These are phyloP conservation scores for Simplicillium aogashimaense DNA, from an alignment of 2,329 filamentous ascomycete genomes.

Conservation along the genomic window DNA sequence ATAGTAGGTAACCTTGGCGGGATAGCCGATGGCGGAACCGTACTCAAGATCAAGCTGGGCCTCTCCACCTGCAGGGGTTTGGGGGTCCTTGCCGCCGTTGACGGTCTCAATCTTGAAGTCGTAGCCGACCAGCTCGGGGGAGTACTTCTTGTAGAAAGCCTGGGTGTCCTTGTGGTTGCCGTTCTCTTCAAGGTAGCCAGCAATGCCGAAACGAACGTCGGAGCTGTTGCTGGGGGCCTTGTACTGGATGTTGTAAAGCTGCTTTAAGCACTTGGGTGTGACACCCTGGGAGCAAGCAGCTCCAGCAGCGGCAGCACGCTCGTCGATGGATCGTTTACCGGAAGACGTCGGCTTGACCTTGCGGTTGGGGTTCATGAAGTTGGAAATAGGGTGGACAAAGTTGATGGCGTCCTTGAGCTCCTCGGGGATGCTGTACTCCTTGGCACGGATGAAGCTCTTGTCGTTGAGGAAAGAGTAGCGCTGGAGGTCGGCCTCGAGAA, in stretches of 20 bases:
- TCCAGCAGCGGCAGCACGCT: conserved; percentile 10
- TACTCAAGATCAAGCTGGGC: conserved; percentile 29
- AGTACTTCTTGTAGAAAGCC: conserved; percentile 19
- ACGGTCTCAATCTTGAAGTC: conserved; percentile 18
- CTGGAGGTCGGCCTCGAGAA: conserved; percentile 19
- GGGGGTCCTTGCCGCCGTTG: conserved; percentile 23
- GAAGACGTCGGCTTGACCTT: background rate
- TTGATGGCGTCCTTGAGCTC: conserved; percentile 18
- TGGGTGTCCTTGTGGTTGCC: conserved; percentile 23
- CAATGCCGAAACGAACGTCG: conserved; percentile 22
- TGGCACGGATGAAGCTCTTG: conserved; percentile 20
- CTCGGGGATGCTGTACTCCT: conserved; percentile 22
- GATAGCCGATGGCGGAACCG: conserved; percentile 24
- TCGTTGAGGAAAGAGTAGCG: conserved; percentile 21
- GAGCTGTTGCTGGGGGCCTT: conserved; percentile 9
- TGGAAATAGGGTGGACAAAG: conserved; percentile 27
- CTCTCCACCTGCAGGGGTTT: conserved; percentile 23
- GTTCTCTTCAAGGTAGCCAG: conserved; percentile 29
- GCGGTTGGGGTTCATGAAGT: conserved; percentile 21
- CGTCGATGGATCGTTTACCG: background rate
- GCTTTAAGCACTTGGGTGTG: conserved; percentile 21
- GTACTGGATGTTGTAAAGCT: conserved; percentile 27
- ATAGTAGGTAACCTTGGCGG: conserved; percentile 23
- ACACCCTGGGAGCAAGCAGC: conserved; percentile 14
- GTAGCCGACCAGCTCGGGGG: conserved; percentile 12